Percentiles rank a stretch among this genome's conserved stretches.
These are phyloP conservation scores for Fusarium solani-melongenae DNA, from an alignment of 2,329 filamentous ascomycete species.

Conservation along the genomic window DNA sequence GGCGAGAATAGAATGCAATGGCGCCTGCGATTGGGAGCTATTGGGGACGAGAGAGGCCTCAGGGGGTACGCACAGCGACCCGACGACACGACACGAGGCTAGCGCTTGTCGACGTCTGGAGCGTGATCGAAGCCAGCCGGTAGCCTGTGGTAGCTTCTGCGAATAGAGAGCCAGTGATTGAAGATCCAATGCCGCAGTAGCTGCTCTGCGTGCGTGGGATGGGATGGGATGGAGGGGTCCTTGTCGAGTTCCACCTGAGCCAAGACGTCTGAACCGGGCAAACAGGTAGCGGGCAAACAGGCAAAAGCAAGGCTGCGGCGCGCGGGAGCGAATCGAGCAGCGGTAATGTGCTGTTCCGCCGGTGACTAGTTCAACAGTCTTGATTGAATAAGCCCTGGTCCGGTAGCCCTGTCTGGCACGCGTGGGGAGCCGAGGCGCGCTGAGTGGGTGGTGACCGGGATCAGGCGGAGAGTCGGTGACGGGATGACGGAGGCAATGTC, in stretches of 20 bases:
- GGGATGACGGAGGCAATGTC: constrained; percentile 27
- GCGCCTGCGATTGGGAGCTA: neutral
- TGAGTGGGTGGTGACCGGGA: constrained; percentile 30
- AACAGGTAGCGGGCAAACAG: neutral
- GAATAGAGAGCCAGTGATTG: neutral
- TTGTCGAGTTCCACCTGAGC: neutral
- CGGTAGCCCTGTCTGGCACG: constrained; percentile 19
- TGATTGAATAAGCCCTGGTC: neutral
- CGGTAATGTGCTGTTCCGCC: neutral
- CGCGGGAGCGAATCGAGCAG: constrained; percentile 15
- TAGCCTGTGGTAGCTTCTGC: neutral
- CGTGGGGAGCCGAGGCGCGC: constrained; percentile 31
- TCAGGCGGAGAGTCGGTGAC: constrained; percentile 29
- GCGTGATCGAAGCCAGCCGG: constrained; percentile 19
- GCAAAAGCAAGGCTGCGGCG: constrained; percentile 30
- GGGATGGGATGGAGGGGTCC: neutral
- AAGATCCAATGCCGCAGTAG: neutral
- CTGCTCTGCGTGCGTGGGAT: neutral
- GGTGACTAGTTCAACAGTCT: neutral
- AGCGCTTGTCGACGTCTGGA: constrained; percentile 6
- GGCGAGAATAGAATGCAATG: neutral
- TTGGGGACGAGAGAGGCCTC: neutral
- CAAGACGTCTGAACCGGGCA: neutral
- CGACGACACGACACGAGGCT: neutral
- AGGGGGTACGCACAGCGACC: neutral